Evolutionary conservation across 2,329 filamentous ascomycete species (phyloP), one percentile per base, ranked within the genome.

Genomic region (Aspergillus carbonarius): DNA sequence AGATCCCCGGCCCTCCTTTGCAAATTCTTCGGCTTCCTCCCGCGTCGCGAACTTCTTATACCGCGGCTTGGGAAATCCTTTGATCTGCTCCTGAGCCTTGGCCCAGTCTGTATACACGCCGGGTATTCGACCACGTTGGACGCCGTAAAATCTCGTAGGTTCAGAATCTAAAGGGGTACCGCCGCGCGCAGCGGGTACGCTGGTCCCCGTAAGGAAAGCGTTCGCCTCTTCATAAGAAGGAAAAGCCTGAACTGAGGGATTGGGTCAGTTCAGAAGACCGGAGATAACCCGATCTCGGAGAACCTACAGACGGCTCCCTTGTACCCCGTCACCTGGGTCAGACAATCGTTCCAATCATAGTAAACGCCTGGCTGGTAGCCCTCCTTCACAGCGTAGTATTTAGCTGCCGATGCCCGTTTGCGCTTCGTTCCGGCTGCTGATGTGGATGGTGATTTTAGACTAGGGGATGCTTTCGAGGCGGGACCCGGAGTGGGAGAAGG

Each of bases 11-110:
- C 77, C 77, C 40, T 81, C 67, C 3, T 60, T 68, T 51, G 96
- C 90, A 71, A 90, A 97, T 18, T 85, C 85, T 69, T 93, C 86
- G 0, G 93, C 93, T 73, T 96, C 92, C 58, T 81, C 81, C 25
- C 83, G 81, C 1, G 85, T 89, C 4, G 78, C 74, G 64, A 92
- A 93, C 61, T 84, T 88, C 74, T 88, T 90, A 73, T 89, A 85
- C 59, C 83, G 85, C 4, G 85, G 84, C 5, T 86, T 87, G 66
- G 88, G 88, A 70, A 87, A 88, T 2, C 89, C 91, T 32, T 81
- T 85, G 61, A 95, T 91, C 63, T 93, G 89, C 63, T 86, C 81
- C 60, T 88, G 82, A 10, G 89, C 91, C 42, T 87, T 84, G 12
- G 83, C 74, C 92, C 92, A 88, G 55, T 83, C 82, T 4, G 81